These are phyloP conservation scores for Cladosporium sp. DNA, from an alignment of 2,329 filamentous ascomycete genomes.

Conservation along the genomic window DNA sequence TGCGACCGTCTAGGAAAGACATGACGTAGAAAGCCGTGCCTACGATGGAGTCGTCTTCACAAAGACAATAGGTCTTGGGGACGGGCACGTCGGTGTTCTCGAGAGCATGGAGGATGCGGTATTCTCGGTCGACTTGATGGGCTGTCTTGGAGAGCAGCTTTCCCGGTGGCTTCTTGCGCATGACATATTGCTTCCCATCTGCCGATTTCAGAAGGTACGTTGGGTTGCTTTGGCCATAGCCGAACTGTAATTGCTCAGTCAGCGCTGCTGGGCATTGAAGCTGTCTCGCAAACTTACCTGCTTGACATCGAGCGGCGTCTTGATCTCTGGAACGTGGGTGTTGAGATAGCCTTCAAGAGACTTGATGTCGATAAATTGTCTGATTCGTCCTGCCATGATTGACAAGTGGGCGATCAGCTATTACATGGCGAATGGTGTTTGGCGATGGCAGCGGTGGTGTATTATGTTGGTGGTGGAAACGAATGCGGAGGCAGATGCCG, in stretches of 20 bases:
- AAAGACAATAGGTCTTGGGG: constrained; percentile 79
- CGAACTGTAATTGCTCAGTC: constrained; percentile 63
- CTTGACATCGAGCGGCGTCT: constrained; percentile 80
- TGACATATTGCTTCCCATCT: constrained; percentile 71
- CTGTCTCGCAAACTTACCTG: constrained; percentile 59
- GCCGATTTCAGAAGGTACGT: constrained; percentile 86
- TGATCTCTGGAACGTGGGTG: constrained; percentile 77
- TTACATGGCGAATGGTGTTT: constrained; percentile 6
- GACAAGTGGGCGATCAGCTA: not conserved
- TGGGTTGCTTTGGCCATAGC: constrained; percentile 95
- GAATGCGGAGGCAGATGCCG: constrained; percentile 14
- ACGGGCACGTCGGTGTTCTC: constrained; percentile 79
- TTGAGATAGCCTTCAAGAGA: constrained; percentile 78
- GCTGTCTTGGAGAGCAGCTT: constrained; percentile 89
- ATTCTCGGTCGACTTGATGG: constrained; percentile 95
- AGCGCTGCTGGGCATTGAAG: constrained; percentile 13
- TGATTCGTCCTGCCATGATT: constrained; percentile 77
- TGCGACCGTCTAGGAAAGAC: constrained; percentile 90
- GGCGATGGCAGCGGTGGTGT: not conserved
- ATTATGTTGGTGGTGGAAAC: not conserved
- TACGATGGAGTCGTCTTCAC: constrained; percentile 75
- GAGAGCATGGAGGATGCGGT: constrained; percentile 83
- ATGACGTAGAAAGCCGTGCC: constrained; percentile 97
- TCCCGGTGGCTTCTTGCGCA: constrained; percentile 98
- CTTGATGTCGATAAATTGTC: constrained; percentile 84